Evolutionary conservation across 2,329 filamentous ascomycete species (phyloP), one percentile per base, ranked within the genome.

Genomic region (Emericellopsis cladophorae): DNA sequence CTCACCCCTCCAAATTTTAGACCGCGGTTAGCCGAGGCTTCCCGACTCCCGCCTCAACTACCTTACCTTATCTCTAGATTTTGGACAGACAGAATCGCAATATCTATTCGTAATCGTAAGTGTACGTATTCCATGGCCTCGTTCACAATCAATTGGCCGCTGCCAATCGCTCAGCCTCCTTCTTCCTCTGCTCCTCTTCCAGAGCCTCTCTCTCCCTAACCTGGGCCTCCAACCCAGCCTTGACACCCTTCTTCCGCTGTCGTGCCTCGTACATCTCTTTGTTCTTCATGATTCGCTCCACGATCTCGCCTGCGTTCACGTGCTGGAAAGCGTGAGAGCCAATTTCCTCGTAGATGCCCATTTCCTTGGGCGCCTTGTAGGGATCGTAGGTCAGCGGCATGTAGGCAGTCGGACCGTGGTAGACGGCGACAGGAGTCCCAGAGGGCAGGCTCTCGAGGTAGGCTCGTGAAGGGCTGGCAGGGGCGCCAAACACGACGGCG

Each of bases 351-450:
- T 94, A 95, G 55, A 98, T 87, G 29, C 82, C 81, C 68, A 95
- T 78, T 37, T 72, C 68, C 61, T 89, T 92, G 40, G 88, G 80
- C 12, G 79, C 85, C 23, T 72, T 69, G 64, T 96, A 95, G 1
- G 84, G 84, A 54, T 89, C 84, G 55, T 84, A 84, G 6, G 79
- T 85, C 21, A 79, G 56, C 54, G 79, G 84, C 67, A 94, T 92
- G 58, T 95, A 95, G 11, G 84, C 75, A 0, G 92, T 98, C 7
- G 88, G 87, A n/a, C 92, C 92, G 63, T 98, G 92, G 61, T 96
- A 98, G 45, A 98, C 85, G 23, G 79, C 82, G 51, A 81, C 71
- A 12, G 88, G 85, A 5, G 73, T 74, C 39, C 81, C 79, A 60
- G 79, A 79, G 0, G 90, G 88, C 36, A 93, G 70, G 1, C 76